A percentile compares a stretch with the other conserved stretches of the same genome.
Conservation (phyloP, 2,329 filamentous ascomycete species). For the Pseudogymnoascus sp. region DNA sequence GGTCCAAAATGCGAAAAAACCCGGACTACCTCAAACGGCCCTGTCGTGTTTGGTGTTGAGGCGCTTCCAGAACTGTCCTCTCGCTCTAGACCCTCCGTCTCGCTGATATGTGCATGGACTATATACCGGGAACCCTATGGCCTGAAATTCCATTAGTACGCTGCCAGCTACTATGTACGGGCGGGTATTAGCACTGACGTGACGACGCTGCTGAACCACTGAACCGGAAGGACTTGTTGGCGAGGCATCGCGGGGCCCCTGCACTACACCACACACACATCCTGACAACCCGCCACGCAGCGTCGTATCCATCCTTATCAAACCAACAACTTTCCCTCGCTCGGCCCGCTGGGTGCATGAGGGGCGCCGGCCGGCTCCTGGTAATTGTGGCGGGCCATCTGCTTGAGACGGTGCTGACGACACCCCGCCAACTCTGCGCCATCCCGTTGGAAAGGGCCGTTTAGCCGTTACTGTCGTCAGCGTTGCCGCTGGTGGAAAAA, state of each 20-base stretch:
- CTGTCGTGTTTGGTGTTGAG: neutral
- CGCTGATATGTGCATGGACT: neutral
- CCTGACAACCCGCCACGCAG: neutral
- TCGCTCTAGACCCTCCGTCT: neutral
- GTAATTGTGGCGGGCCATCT: neutral
- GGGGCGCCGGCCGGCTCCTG: neutral
- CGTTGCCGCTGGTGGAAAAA: neutral
- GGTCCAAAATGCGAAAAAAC: neutral
- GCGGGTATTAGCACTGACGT: neutral
- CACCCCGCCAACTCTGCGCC: neutral
- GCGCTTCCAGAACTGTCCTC: neutral
- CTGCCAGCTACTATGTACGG: neutral
- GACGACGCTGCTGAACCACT: neutral
- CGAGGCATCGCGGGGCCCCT: neutral
- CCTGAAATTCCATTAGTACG: no score
- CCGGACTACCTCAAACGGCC: neutral
- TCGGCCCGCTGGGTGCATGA: neutral
- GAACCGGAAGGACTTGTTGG: neutral
- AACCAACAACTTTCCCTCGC: neutral
- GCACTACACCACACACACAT: neutral
- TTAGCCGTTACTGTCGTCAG: neutral
- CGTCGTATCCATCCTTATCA: conserved; percentile 4
- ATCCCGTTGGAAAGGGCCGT: neutral
- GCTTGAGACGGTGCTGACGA: neutral
- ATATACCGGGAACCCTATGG: neutral